phyloP scores from a whole-genome alignment of 164 flowering plant genomes.

The Vitis cinerea region DNA sequence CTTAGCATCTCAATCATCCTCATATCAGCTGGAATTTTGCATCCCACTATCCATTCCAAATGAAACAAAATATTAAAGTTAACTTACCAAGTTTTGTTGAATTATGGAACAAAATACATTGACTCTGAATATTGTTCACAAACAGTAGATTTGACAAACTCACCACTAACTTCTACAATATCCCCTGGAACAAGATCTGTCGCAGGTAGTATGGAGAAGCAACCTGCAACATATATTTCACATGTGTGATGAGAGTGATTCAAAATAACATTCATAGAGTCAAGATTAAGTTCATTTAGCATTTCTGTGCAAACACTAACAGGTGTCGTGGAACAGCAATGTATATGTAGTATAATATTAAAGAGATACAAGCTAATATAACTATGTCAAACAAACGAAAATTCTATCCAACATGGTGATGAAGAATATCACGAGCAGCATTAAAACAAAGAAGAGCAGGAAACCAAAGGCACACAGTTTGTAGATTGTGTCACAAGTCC shows the following conservation, averaged over 20 bases:
- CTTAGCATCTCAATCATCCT: constrained; percentile 93
- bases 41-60: constrained; percentile 60
- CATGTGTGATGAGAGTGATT: background rate
- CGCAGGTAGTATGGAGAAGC: constrained; percentile 94
- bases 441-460: background rate
- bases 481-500: background rate
- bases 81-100: background rate
- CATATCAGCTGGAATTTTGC: constrained; percentile 98
- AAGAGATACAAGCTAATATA: background rate
- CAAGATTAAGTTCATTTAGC: background rate
- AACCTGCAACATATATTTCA: constrained; percentile 50
- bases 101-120: background rate
- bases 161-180: constrained; percentile 94
- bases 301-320: background rate
- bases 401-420: background rate
- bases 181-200: constrained; percentile 98
- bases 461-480: background rate
- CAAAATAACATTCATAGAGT: background rate
- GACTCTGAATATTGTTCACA: constrained; percentile 1
- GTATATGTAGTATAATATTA: background rate
- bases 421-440: background rate
- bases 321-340: background rate
- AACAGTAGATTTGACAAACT: constrained; percentile 11
- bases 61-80: constrained; percentile 1
- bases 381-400: background rate